These are phyloP conservation scores for Aspergillus puulaauensis DNA, from an alignment of 2,329 filamentous ascomycete species.

Conservation along the genomic window DNA sequence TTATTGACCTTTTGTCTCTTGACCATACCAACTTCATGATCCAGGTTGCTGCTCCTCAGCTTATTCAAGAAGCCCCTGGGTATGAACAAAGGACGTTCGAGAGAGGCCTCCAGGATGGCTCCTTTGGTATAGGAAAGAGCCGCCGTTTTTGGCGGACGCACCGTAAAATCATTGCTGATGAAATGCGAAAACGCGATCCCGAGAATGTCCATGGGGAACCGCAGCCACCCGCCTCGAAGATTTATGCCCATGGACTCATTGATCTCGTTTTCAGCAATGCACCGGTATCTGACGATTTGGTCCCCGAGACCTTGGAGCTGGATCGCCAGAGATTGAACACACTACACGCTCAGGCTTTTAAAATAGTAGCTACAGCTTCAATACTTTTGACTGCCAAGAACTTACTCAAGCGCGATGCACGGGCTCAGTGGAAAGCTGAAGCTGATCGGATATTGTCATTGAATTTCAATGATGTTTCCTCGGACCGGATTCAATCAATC, in stretches of 20 bases:
- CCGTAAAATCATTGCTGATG: slow-evolving; percentile 44
- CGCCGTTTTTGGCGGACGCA: slow-evolving; percentile 55
- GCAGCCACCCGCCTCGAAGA: slow-evolving; percentile 36
- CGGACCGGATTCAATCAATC: slow-evolving; percentile 45
- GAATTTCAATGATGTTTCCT: slow-evolving; percentile 42
- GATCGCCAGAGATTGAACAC: slow-evolving; percentile 55
- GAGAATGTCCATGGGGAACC: slow-evolving; percentile 36
- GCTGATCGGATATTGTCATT: slow-evolving; percentile 59
- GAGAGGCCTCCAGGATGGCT: slow-evolving; percentile 53
- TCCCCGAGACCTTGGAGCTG: slow-evolving; percentile 62
- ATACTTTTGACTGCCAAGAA: slow-evolving; percentile 67
- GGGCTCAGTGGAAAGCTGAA: slow-evolving; percentile 63
- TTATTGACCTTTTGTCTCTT: slow-evolving; percentile 62
- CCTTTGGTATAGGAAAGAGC: slow-evolving; percentile 53
- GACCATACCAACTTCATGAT: slow-evolving; percentile 68
- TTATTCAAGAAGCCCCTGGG: slow-evolving; percentile 60
- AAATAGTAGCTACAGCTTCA: slow-evolving; percentile 60
- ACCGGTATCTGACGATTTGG: slow-evolving; percentile 49
- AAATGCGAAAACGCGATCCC: slow-evolving; percentile 50
- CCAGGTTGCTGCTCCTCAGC: slow-evolving; percentile 58
- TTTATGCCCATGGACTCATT: slow-evolving; percentile 61
- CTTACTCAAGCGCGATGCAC: slow-evolving; percentile 62
- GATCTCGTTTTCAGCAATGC: slow-evolving; percentile 58
- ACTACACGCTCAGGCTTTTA: slow-evolving; percentile 55
- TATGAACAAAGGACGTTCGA: slow-evolving; percentile 63